Evolutionary conservation across 1,284 basidiomycete species (phyloP).

Genomic region (Malassezia obtusa): DNA sequence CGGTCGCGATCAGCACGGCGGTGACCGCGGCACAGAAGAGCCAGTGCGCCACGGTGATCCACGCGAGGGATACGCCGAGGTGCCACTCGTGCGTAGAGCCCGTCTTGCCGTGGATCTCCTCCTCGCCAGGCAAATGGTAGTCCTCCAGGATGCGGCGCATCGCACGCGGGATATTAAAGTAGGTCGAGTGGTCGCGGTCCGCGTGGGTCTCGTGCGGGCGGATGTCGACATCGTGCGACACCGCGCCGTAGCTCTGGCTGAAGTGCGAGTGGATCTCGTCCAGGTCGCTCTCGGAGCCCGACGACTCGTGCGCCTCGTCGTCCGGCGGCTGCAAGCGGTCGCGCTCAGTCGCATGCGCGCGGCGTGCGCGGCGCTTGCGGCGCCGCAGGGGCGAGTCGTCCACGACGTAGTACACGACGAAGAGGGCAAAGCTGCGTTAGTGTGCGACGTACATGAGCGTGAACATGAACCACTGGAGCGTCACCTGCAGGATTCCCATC

Average conservation of each 20-base stretch:
- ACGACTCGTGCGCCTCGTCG: conserved; percentile 21
- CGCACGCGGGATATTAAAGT: conserved; percentile 3
- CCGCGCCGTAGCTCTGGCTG: conserved; percentile 32
- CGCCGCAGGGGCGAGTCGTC: neutral
- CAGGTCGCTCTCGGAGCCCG: conserved; percentile 37
- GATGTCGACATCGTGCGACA: neutral
- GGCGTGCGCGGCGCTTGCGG: conserved; percentile 54
- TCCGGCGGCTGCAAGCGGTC: neutral
- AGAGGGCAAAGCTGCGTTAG: conserved; percentile 66
- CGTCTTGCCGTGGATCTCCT: conserved; percentile 6
- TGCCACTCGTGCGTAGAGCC: conserved; percentile 58
- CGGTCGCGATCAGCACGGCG: neutral
- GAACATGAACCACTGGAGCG: conserved; percentile 77
- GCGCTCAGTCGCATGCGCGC: neutral
- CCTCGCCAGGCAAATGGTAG: conserved; percentile 9
- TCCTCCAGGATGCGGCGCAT: conserved; percentile 16
- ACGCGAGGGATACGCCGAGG: conserved; percentile 63
- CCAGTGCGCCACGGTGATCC: conserved; percentile 67
- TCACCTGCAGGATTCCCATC: conserved; percentile 74
- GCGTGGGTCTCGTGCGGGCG: conserved; percentile 3
- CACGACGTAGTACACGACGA: conserved; percentile 80
- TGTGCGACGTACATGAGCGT: conserved; percentile 61
- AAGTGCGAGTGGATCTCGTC: conserved; percentile 44
- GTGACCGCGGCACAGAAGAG: conserved; percentile 49
- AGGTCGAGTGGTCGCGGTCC: neutral